Base-by-base conservation (phyloP, 768 basidiomycete genomes). In the Panus rudis region DNA sequence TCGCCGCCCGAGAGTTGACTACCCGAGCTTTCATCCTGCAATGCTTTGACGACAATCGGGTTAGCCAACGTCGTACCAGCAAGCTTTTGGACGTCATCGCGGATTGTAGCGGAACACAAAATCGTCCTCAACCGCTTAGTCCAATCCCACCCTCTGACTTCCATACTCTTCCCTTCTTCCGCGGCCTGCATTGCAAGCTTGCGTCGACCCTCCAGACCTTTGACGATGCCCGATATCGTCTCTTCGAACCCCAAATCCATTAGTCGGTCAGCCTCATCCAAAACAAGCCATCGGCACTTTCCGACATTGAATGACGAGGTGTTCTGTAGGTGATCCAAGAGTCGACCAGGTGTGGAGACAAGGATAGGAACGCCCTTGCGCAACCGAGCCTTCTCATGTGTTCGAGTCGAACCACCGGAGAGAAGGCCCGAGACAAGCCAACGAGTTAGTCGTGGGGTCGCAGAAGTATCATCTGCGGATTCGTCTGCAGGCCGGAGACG, bases 231-330 rank as follows among this genome's bases (percentile, higher is more conserved):
- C 43, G 76, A 78, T 54, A 99, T 86, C 0, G 92, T 90, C 57
- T 98, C 92, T 61, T 96, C 93, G 50, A 99, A 99, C 0, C 96
- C 96, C 32, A 98, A 78, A 50, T 98, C 93, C 93, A 98, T 98
- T 39, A 99, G 67, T 31, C 92, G 74, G 64, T 99, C 96, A 5
- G 94, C 93, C 67, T 99, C 96, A 58, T 99, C 96, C 20, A 98
- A 78, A 7, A 99, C 82, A 23, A 99, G 72, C 92, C 94, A 99
- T 37, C 89, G 79, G 60, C 89, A 90, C 65, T 93, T 94, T 41
- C 85, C 92, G 43, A 93, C 77, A 47, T 92, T 83, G 64, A 99
- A 91, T 0, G 90, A 84, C 0, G 87, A 78, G 0, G 96, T 98
- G 55, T 94, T 93, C 62, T 98, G 92, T 28, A 99, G 73, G 58